phyloP scores from a whole-genome alignment of 2,329 filamentous ascomycete genomes.

The Fusarium armeniacum region DNA sequence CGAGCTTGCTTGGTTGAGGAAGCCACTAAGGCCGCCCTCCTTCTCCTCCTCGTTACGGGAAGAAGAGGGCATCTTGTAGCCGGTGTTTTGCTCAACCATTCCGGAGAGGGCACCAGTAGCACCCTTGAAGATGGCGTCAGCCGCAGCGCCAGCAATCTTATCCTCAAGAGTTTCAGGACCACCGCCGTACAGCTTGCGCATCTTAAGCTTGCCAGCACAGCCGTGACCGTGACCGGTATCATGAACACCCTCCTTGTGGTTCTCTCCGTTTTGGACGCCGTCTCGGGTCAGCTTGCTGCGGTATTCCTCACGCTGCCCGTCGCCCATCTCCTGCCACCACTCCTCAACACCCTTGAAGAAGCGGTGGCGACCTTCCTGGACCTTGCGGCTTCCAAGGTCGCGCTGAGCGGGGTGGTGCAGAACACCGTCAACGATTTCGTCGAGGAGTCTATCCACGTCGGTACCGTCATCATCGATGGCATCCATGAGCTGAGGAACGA shows the following conservation, averaged over 20 bases:
- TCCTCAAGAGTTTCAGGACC: slow-evolving; percentile 66
- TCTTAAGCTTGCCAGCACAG: slow-evolving; percentile 81
- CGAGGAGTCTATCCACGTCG: slow-evolving; percentile 78
- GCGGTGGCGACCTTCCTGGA: slow-evolving; percentile 76
- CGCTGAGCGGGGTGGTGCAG: slow-evolving; percentile 91
- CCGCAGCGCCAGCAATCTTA: slow-evolving; percentile 69
- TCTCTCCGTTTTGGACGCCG: slow-evolving; percentile 81
- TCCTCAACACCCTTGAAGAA: slow-evolving; percentile 86
- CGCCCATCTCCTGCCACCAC: slow-evolving; percentile 82
- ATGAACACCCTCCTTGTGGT: slow-evolving; percentile 87
- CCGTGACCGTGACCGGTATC: slow-evolving; percentile 90
- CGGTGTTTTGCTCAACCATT: slow-evolving; percentile 62
- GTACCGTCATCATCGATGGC: slow-evolving; percentile 84
- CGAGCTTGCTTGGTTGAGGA: slow-evolving; percentile 78
- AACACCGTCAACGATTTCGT: slow-evolving; percentile 84
- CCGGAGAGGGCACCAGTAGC: slow-evolving; percentile 67
- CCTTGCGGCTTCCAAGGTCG: slow-evolving; percentile 76
- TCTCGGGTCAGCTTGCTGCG: slow-evolving; percentile 81
- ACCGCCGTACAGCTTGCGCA: slow-evolving; percentile 74
- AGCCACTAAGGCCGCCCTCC: slow-evolving; percentile 75
- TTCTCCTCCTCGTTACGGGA: slow-evolving; percentile 61
- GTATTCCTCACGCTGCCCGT: slow-evolving; percentile 74
- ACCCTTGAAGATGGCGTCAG: slow-evolving; percentile 69
- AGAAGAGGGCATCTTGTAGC: slow-evolving; percentile 57
- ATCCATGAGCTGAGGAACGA: slow-evolving; percentile 88